Evolutionary conservation across 805 yeast genomes (phyloP), one percentile per base, ranked within the genome.

Genomic region (Blastobotrys parvus): DNA sequence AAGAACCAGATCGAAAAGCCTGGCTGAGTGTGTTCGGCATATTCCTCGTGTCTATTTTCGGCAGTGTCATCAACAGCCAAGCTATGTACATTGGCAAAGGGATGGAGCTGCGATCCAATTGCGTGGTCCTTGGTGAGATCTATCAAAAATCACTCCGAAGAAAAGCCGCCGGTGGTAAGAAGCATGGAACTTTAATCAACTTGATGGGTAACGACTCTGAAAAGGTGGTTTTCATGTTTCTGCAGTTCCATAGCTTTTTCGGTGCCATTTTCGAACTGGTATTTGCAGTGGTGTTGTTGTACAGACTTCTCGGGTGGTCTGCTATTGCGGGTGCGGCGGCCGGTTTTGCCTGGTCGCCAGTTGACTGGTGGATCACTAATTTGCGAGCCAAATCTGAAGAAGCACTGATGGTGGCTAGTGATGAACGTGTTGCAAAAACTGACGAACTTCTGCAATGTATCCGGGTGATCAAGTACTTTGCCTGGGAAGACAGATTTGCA

Each of bases 181-280:
- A 35, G 22, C 29, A 56, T 18, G 92, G 87, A 58, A 61, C 85
- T 39, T 84, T 90, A 50, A 89, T 90, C 58, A 90, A 90, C 58
- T 71, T 89, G 55, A 88, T 90, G 67, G 74, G 97, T 25, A 90
- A 90, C 41, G 97, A 90, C 68, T 89, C 97, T 3, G 88, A 85
- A 67, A 90, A 88, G n/a, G n/a, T 62, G 87, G 90, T 27, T 80
- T 94, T 30, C 97, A 90, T 65, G 77, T 88, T 44, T 82, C 89
- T 65, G 94, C 92, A 31, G 89, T 89, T 57, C 63, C 89, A 45
- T 95, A 90, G 60, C 82, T 76, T 87, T 57, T 79, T 82, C 13
- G 78, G 81, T 45, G 79, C 20, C 11, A 16, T 29, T n/a, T 15
- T 18, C 5, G 25, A 13, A 11, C 18, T 21, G 2, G 18, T 30